phyloP scores from a whole-genome alignment of 192 early-diverging fungal species.

The Kickxella alabastrina region DNA sequence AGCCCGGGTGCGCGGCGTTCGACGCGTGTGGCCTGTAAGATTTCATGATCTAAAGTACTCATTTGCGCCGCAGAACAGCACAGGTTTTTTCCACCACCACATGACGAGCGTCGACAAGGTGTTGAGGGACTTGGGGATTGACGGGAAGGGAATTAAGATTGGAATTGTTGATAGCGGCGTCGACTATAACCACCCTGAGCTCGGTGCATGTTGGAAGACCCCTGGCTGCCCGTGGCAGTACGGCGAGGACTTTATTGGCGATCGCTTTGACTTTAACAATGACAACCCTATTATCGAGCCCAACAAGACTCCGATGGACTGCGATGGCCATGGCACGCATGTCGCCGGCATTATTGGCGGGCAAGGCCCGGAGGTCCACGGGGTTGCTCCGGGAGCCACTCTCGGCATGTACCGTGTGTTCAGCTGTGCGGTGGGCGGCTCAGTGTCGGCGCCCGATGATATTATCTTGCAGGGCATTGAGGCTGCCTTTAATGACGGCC shows the following conservation, averaged over 20 bases:
- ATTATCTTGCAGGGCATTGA: constrained; percentile 61
- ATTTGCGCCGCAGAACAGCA: not conserved
- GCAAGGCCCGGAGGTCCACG: constrained; percentile 42
- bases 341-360: constrained; percentile 61
- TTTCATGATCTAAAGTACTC: not conserved
- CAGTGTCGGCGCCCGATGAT: constrained; percentile 43
- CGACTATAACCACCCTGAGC: constrained; percentile 15
- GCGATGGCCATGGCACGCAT: constrained; percentile 67
- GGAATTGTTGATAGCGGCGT: constrained; percentile 13
- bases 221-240: constrained; percentile 19
- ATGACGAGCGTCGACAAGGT: constrained; percentile 4
- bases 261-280: constrained; percentile 30
- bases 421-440: constrained; percentile 47
- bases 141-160: constrained; percentile 5
- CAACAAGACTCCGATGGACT: constrained; percentile 49
- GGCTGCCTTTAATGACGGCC: constrained; percentile 38
- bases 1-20: constrained; percentile 3
- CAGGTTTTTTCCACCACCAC: not conserved
- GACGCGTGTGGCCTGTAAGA: constrained; percentile 4
- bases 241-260: constrained; percentile 66
- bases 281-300: constrained; percentile 50
- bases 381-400: constrained; percentile 64
- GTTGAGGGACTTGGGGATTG: not conserved
- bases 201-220: constrained; percentile 12
- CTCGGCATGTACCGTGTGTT: constrained; percentile 66